Base-by-base conservation (phyloP, 176 grass and related monocot species). In the Saccharum spontaneum region DNA sequence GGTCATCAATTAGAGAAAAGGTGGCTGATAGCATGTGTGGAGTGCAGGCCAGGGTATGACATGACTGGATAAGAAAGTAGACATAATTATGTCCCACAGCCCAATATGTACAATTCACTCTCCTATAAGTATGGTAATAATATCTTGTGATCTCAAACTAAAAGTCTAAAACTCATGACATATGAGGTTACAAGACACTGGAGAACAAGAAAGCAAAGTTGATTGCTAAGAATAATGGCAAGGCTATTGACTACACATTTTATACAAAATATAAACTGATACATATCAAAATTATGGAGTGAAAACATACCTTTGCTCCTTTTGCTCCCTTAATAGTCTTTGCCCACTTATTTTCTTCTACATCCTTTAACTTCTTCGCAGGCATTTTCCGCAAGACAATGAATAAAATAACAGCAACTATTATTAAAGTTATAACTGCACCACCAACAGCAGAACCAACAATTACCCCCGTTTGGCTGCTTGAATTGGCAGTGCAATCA, bases 281-380 rank as follows among this genome's bases (percentile, higher is more conserved):
- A 52, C 6, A 41, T 77, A 75, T 5, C 17, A 62, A 85, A 31
- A 74, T 75, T 82, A 49, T 71, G 8, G 8, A 69, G 8, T 4
- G 69, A 60, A 59, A 80, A 60, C 84, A 80, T 92, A 89, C 97
- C 93, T 98, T 95, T 22, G 76, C 82, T 79, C 93, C 88, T 92
- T 94, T 98, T 55, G 88, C 45, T 59, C 93, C 90, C 84, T 95
- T 98, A 44, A 98, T 95, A 84, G 82, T 87, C 82, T 98, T 95
- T 20, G 91, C 97, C 97, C 97, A 98, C 59, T 85, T 98, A 76
- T 98, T 98, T 88, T 95, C 97, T 91, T 95, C 97, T 55, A 92
- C 33, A 34, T 91, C 91, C 61, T 95, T 97, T 84, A 71, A 84
- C 66, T 90, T 95, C 66, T 90, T 95, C 83, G 76, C 68, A 52